phyloP scores from a whole-genome alignment of 2,329 filamentous ascomycete species.

The Chrysoporthe cubensis region DNA sequence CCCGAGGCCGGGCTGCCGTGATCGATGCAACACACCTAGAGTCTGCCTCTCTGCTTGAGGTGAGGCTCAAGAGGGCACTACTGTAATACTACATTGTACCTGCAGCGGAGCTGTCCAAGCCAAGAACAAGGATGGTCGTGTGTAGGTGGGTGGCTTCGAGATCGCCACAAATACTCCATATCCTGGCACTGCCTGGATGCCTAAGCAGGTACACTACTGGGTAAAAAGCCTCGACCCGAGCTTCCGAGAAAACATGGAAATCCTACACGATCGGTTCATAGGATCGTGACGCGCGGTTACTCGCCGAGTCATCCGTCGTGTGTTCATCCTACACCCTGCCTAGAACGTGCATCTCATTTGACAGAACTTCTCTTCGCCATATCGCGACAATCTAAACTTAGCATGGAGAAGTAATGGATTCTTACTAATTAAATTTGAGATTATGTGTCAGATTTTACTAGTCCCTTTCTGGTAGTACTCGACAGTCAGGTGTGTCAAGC shows the following conservation, averaged over 20 bases:
- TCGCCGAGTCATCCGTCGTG: not conserved
- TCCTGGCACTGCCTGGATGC: not conserved
- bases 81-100: not conserved
- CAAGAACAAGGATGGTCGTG: not conserved
- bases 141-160: not conserved
- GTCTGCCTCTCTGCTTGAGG: not conserved
- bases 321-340: not conserved
- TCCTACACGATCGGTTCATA: not conserved
- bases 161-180: not conserved
- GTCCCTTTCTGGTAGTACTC: not conserved
- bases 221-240: not conserved
- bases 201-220: not conserved
- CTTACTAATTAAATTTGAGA: not conserved
- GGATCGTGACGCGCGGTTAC: not conserved
- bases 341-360: not conserved
- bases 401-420: not conserved
- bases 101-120: not conserved
- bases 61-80: not conserved
- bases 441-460: not conserved
- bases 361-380: not conserved
- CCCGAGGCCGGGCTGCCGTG: not conserved
- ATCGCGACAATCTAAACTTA: not conserved
- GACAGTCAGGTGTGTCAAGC: too few species aligned
- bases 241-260: not conserved
- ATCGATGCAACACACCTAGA: not conserved